These are phyloP conservation scores for Penicillium sp. DNA, from an alignment of 2,329 filamentous ascomycete species.

Conservation along the genomic window DNA sequence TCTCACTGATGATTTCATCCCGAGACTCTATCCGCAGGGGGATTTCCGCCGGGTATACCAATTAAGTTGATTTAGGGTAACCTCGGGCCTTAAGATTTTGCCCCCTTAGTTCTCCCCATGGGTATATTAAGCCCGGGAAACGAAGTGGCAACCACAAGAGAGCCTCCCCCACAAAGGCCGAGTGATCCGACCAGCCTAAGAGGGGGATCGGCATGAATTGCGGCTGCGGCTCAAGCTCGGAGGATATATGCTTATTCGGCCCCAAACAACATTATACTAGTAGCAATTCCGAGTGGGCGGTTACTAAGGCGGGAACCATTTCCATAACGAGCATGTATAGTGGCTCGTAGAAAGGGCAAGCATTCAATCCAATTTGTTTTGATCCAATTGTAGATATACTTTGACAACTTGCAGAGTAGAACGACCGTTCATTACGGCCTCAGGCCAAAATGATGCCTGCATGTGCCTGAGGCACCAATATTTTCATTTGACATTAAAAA, in stretches of 20 bases:
- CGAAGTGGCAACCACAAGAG: background rate
- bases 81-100: background rate
- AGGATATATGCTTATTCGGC: background rate
- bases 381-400: too few species aligned
- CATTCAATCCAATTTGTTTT: too few species aligned
- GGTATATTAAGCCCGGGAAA: background rate
- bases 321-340: too few species aligned
- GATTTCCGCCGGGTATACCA: background rate
- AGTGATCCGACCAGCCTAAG: background rate
- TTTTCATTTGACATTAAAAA: background rate
- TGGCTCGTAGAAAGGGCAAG: too few species aligned
- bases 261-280: background rate
- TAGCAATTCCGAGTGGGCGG: too few species aligned
- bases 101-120: background rate
- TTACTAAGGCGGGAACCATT: too few species aligned
- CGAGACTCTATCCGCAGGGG: background rate
- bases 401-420: too few species aligned
- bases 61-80: background rate
- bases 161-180: too few species aligned
- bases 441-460: background rate
- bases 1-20: constrained; percentile 1
- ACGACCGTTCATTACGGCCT: background rate
- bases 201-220: background rate
- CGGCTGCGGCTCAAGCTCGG: background rate
- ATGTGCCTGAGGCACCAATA: background rate